Evolutionary conservation across 257 asterid species (phyloP).

Genomic region (Nicotiana knightiana): DNA sequence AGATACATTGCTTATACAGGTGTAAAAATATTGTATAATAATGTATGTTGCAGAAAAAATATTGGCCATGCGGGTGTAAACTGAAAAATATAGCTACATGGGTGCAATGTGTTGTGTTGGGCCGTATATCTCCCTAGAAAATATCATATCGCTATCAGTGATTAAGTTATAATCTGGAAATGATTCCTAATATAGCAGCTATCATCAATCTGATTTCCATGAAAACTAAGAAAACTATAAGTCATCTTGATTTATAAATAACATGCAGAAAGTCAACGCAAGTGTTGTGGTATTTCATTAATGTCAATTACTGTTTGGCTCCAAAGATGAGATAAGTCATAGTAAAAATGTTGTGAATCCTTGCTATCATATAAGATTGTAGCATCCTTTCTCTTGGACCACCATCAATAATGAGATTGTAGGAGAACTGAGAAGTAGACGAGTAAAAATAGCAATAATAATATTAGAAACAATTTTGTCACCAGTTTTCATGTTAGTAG

Average conservation of each 20-base stretch:
- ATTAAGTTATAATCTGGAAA: not conserved
- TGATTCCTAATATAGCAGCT: not conserved
- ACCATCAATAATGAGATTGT: not conserved
- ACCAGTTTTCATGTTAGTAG: not conserved
- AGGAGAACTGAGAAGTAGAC: not conserved
- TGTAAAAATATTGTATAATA: too few relatives aligned
- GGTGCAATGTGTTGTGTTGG: too few relatives aligned
- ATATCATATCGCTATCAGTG: not conserved
- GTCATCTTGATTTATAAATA: not conserved
- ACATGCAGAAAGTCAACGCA: not conserved
- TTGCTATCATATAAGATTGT: not conserved
- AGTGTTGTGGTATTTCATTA: not conserved
- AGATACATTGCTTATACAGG: too few relatives aligned
- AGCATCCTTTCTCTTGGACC: not conserved
- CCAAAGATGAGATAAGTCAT: not conserved
- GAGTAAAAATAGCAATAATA: conserved; percentile 5
- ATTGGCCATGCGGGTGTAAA: too few relatives aligned
- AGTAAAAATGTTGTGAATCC: not conserved
- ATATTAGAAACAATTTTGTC: conserved; percentile 8
- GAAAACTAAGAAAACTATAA: not conserved
- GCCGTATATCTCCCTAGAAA: too few relatives aligned
- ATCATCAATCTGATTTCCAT: not conserved
- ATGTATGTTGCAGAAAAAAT: too few relatives aligned
- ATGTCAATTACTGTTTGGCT: not conserved
- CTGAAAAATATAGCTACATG: too few relatives aligned